phyloP scores from a whole-genome alignment of 306 rosid genomes.

The Prunus salicina region DNA sequence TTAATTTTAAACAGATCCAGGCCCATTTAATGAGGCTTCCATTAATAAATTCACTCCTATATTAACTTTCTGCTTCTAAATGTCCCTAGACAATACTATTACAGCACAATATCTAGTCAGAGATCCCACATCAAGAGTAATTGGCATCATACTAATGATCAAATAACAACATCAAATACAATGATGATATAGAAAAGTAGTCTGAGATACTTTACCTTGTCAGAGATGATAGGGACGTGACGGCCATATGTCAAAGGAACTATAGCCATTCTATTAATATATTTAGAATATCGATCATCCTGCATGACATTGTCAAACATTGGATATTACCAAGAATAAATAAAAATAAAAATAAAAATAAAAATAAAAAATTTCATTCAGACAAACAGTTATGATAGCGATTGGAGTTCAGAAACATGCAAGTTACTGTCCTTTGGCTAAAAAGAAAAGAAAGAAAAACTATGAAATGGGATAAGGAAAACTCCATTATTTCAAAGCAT shows the following conservation, averaged over 20 bases:
- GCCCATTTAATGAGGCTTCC: background rate
- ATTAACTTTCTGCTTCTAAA: background rate
- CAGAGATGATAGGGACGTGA: conserved; percentile 82
- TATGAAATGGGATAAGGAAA: background rate
- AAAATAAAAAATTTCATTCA: background rate
- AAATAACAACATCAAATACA: background rate
- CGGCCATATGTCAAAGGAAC: conserved; percentile 95
- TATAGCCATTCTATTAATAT: conserved; percentile 83
- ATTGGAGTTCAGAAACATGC: background rate
- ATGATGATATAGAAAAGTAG: background rate
- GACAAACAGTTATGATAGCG: background rate
- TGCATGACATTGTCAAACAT: conserved; percentile 28
- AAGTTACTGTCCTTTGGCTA: background rate
- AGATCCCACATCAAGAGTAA: background rate
- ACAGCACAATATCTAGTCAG: background rate
- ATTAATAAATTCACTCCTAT: background rate
- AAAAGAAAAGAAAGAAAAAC: background rate
- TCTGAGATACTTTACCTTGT: conserved; percentile 52
- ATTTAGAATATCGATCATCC: conserved; percentile 92
- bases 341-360: background rate
- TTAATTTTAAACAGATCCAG: background rate
- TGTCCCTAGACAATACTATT: background rate
- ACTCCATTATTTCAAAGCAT: background rate
- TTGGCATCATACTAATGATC: background rate
- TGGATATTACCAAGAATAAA: background rate